Base-by-base conservation (phyloP, 2,329 filamentous ascomycete species). In the Cercospora janseana region DNA sequence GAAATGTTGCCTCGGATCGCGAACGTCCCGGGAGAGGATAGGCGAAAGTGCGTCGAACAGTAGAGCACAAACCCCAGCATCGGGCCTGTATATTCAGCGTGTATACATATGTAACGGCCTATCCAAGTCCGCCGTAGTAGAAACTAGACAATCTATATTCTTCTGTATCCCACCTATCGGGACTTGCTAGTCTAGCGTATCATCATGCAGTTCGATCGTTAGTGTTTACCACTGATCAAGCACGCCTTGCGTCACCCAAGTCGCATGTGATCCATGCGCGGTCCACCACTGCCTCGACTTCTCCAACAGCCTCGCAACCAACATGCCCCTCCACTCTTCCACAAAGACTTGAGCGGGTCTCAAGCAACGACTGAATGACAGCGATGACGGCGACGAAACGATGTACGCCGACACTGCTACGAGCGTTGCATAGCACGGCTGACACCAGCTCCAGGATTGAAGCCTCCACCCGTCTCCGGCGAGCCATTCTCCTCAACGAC, bases 401-500 rank as follows among this genome's bases (percentile, higher is more conserved):
- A 59, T 57, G 54, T 59, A 54, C 40, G 26, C 38, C 4, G 13
- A n/a, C 18, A n/a, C 29, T n/a, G 1, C 23, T 13, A 6, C 13
- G 2, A 28, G 6, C 26, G 4, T n/a, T 38, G 6, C 32, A 24
- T 4, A 12, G 18, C 20, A 26, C 37, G 26, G 20, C 43, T 53
- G 45, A 28, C 37, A 37, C 29, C 48, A 34, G 43, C 50, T 45
- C 13, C 54, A 89, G 83, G 86, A 89, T 92, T 71, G 84, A 89
- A 57, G 80, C 87, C 51, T 80, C 84, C 49, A 81, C 84, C 67
- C 86, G 89, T 62, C 77, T 94, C 35, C 86, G 89, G 59, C 85
- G 89, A 61, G 89, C 90, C 54, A 92, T 95, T 68, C 79, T 85
- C 66, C 79, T 82, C 63, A 83, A 87, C 68, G 86, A 92, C 66